Conservation (phyloP, 805 yeast genomes). For the Starmerella asiatica region DNA sequence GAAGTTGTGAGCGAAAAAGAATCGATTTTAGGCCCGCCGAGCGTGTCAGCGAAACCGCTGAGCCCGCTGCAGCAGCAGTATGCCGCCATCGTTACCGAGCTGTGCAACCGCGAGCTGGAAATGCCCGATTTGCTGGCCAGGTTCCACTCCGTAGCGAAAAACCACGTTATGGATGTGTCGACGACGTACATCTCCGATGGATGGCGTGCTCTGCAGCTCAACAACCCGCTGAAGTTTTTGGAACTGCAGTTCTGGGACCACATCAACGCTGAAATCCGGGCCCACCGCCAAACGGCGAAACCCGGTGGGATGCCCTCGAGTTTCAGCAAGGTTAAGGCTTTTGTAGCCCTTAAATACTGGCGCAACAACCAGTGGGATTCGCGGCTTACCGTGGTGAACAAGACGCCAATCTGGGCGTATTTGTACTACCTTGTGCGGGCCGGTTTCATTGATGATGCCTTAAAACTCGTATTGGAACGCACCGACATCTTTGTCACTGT, state of each 20-base stretch:
- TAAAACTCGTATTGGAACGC: conserved; percentile 49
- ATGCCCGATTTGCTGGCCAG: conserved; percentile 10
- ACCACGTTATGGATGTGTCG: neutral
- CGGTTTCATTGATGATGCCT: conserved; percentile 69
- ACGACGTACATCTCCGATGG: conserved; percentile 11
- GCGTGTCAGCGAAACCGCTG: conserved; percentile 4
- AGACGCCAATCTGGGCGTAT: conserved; percentile 88
- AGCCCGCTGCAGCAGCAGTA: conserved; percentile 15
- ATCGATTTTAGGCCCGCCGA: conserved; percentile 9
- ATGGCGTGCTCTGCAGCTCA: conserved; percentile 16
- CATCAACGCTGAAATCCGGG: conserved; percentile 51
- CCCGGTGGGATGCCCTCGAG: conserved; percentile 60
- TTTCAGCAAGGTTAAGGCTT: conserved; percentile 58
- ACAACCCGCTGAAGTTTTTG: conserved; percentile 31
- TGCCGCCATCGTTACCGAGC: conserved; percentile 9
- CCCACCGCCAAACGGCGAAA: conserved; percentile 35
- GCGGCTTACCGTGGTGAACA: conserved; percentile 55
- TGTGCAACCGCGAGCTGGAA: conserved; percentile 9
- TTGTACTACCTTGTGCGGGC: conserved; percentile 73
- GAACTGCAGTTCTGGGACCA: conserved; percentile 68
- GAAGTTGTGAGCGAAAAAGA: neutral
- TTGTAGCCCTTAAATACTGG: conserved; percentile 34
- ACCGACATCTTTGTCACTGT: conserved; percentile 65
- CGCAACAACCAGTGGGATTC: conserved; percentile 37
- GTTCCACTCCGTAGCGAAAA: conserved; percentile 6